Evolutionary conservation across 352 stramenopile species (phyloP), one percentile per base, ranked within the genome.

Genomic region (Pythium utonaiense): DNA sequence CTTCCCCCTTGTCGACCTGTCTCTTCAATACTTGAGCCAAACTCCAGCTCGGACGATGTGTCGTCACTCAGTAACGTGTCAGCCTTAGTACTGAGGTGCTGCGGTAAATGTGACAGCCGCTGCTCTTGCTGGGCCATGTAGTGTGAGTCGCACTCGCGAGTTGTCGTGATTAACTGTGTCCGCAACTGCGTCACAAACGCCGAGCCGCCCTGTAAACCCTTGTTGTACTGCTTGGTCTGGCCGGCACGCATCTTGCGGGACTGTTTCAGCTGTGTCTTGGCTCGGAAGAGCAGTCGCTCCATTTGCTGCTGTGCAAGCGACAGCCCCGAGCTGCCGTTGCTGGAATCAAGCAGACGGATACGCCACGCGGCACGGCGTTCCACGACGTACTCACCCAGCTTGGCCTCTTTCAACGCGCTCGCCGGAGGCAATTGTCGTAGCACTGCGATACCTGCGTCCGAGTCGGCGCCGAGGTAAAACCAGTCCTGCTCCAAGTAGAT

Each of bases 401-500:
- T 54, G 24, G 55, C 19, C 16, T 64, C 56, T 47, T 61, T 53
- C 27, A 44, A 21, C 7, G 49, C 31, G 3, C 31, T 52, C 10
- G 62, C 50, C 9, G 71, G 62, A 6, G 80, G 79, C 8, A 91
- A 49, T 42, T 91, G 78, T 0, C 83, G 79, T 22, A 93, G 60
- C 12, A 93, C 79, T 0, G 83, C 83, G n/a, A 80, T 31, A 12
- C 74, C 73, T 9, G 73, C 71, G 38, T 90, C 82, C 17, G 74
- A 83, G 57, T 91, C 83, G 0, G 83, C 81, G 19, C 75, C 80
- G 8, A 93, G 60, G 48, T 93, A 91, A 67, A 93, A 93, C 80
- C 83, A 91, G 67, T 93, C 80, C 47, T 93, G 83, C 71, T 93
- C 81, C 14, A 93, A 57, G 57, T 86, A 93, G 16, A 93, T 71